Conservation (phyloP, 768 basidiomycete species). For the Cyclocybe cylindracea region DNA sequence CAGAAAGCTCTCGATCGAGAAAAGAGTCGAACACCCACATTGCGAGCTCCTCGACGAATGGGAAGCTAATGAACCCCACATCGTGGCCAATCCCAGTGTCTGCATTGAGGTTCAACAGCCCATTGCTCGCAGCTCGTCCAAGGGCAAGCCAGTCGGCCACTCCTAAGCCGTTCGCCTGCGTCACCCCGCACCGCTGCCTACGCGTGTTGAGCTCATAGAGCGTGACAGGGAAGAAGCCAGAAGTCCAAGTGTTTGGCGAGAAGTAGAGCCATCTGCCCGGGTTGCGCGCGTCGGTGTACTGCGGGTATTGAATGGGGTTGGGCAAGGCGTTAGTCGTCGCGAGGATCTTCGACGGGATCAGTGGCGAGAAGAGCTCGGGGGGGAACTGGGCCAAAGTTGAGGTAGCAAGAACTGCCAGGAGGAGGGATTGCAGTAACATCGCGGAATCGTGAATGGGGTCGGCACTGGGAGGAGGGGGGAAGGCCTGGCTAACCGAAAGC, state of each 20-base stretch:
- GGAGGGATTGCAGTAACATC: not conserved
- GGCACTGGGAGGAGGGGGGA: no score
- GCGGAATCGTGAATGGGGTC: no score
- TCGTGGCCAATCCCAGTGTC: slow-evolving; percentile 61
- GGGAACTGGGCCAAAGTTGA: slow-evolving; percentile 24
- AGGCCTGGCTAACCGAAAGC: no score
- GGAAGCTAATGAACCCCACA: slow-evolving; percentile 71
- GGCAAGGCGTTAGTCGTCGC: slow-evolving; percentile 49
- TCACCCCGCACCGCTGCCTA: slow-evolving; percentile 44
- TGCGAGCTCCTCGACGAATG: slow-evolving; percentile 61
- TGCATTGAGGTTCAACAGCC: slow-evolving; percentile 49
- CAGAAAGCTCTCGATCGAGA: not conserved
- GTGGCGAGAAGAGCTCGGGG: slow-evolving; percentile 58
- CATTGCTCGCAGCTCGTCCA: slow-evolving; percentile 51
- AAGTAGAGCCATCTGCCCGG: slow-evolving; percentile 56
- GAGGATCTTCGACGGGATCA: slow-evolving; percentile 60
- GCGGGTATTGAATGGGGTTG: slow-evolving; percentile 53
- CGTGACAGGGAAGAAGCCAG: slow-evolving; percentile 66
- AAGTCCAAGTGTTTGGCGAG: slow-evolving; percentile 61
- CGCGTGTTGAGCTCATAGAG: slow-evolving; percentile 62
- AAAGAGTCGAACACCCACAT: slow-evolving; percentile 41
- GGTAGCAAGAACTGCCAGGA: not conserved
- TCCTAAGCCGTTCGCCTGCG: slow-evolving; percentile 35
- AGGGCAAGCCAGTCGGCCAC: slow-evolving; percentile 58
- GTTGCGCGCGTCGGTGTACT: slow-evolving; percentile 49